Evolutionary conservation across 2,329 filamentous ascomycete genomes (phyloP), one percentile per base, ranked within the genome.

Genomic region (Volutella citrinella): DNA sequence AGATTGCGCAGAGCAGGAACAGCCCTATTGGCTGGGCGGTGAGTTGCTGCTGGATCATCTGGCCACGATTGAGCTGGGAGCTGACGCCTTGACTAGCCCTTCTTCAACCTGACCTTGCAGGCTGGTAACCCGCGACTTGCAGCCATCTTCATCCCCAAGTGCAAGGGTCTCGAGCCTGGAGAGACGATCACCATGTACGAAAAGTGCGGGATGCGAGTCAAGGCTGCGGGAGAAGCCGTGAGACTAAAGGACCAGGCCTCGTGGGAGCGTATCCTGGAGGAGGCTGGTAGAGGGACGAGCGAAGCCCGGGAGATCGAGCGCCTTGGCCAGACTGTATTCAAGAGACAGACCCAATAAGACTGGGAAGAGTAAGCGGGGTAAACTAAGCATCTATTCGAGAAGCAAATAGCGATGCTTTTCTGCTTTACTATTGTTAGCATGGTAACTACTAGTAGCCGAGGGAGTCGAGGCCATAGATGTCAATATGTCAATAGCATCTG

Each of bases 11-110:
- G 56, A 76, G 73, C 54, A 78, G 86, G 55, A 95, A 90, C 62
- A 93, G 85, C 38, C 87, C 91, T 1, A 97, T 98, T 57, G 91
- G 91, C 10, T 98, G 93, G 93, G 88, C 95, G 77, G 85, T 88
- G 64, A 70, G 80, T 66, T 25, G 34, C 25, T 42, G 18, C 42
- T 27, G 31, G n/a, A n/a, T n/a, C n/a, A n/a, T n/a, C n/a, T n/a
- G n/a, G n/a, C n/a, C n/a, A n/a, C n/a, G n/a, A n/a, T n/a, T n/a
- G n/a, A n/a, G n/a, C n/a, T n/a, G n/a, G n/a, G n/a, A n/a, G n/a
- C n/a, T n/a, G n/a, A n/a, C n/a, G n/a, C n/a, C 11, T 24, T 7
- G 12, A 19, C 16, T 20, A 89, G 81, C 88, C 91, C 1, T 98
- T 95, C 64, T 96, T 87, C 70, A 94, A 93, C 56, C 84, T 94